A percentile compares a stretch with the other conserved stretches of the same genome.
phyloP scores from a whole-genome alignment of 441 rosid species.

The Codiaeum variegatum region DNA sequence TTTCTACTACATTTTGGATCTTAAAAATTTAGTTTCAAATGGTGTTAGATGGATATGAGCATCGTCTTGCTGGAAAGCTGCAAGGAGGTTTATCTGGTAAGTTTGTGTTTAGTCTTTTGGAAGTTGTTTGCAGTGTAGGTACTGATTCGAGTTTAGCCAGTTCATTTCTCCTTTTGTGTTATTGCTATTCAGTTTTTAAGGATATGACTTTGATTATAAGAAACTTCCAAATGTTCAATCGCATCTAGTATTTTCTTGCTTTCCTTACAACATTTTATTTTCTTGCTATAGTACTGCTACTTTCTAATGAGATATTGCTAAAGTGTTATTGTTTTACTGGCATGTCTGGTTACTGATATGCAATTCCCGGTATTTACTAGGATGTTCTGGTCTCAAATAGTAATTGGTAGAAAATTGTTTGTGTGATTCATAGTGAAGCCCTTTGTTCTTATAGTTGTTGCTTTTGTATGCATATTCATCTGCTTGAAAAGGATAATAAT shows the following conservation, averaged over 20 bases:
- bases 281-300: too few species aligned
- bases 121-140: too few species aligned
- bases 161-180: too few species aligned
- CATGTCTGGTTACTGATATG: not conserved
- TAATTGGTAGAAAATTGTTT: not conserved
- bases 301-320: too few species aligned
- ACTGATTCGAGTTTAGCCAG: too few species aligned
- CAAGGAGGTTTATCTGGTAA: too few species aligned
- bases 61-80: too few species aligned
- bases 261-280: constrained; percentile 6
- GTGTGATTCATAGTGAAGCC: not conserved
- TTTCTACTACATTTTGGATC: too few species aligned
- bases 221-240: constrained; percentile 83
- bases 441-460: not conserved
- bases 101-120: too few species aligned
- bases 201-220: constrained; percentile 79
- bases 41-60: too few species aligned
- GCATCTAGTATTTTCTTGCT: constrained; percentile 56
- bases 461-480: not conserved
- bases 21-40: not conserved
- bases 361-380: not conserved
- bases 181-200: constrained; percentile 31
- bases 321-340: not conserved
- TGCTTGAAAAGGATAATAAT: not conserved
- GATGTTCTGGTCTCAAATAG: not conserved